Evolutionary conservation across 2,329 filamentous ascomycete genomes (phyloP).

Genomic region (Diaporthe destruens): DNA sequence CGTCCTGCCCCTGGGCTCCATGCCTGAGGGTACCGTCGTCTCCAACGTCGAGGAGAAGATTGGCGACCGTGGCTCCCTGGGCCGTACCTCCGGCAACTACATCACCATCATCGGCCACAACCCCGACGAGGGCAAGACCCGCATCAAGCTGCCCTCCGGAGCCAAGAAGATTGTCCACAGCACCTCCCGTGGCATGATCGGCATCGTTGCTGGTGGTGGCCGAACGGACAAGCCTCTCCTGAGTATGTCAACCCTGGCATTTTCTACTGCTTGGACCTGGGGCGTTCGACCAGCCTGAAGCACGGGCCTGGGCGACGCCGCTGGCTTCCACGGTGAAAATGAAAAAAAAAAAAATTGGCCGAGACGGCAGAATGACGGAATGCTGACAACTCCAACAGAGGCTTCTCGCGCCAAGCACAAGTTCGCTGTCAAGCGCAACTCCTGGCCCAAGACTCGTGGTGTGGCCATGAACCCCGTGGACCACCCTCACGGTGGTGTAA

Average conservation of each 20-base stretch:
- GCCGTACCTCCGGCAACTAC: conserved; percentile 99
- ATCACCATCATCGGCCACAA: conserved; percentile 98
- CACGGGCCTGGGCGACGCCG: not conserved
- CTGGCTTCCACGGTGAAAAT: not conserved
- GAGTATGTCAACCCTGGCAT: conserved; percentile 68
- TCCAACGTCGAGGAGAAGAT: conserved; percentile 99
- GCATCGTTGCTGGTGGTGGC: conserved; percentile 99
- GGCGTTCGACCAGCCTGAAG: conserved; percentile 14
- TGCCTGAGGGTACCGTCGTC: conserved; percentile 99
- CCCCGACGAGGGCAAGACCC: conserved; percentile 99
- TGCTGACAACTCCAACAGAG: conserved; percentile 73
- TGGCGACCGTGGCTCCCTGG: conserved; percentile 95
- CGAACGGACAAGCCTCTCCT: conserved; percentile 99
- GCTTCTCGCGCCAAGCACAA: conserved; percentile 99
- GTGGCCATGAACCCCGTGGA: conserved; percentile 99
- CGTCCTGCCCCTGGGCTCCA: conserved; percentile 91
- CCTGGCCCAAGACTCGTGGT: conserved; percentile 99
- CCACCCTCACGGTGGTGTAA: conserved; percentile 94
- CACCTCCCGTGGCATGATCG: conserved; percentile 96
- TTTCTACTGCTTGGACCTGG: conserved; percentile 40
- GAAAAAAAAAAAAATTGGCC: not conserved
- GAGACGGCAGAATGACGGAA: not conserved
- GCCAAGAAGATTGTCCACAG: conserved; percentile 99
- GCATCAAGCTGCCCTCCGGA: conserved; percentile 98
- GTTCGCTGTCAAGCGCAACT: conserved; percentile 99